Base-by-base conservation (phyloP, 192 early-diverging fungal genomes). In the Allomyces macrogynus region DNA sequence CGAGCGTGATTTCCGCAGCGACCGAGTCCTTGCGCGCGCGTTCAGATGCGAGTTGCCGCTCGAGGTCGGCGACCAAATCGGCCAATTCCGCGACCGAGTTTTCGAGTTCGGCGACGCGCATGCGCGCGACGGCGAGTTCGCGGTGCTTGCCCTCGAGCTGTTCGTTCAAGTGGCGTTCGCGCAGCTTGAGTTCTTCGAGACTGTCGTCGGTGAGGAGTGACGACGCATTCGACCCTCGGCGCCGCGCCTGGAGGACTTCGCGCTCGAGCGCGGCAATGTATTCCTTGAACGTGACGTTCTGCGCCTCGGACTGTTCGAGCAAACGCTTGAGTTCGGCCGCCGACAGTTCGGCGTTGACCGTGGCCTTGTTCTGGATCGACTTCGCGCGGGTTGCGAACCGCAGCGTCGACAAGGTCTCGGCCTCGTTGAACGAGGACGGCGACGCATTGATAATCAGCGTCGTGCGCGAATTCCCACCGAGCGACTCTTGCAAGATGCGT, bases 291-390 rank as follows among this genome's bases (percentile, higher is more conserved):
- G 84, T 79, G 18, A 88, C 75, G 24, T 87, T 78, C 67, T 95
- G 88, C 2, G 78, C 72, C 66, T 94, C 93, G 57, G 87, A 81
- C 72, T 87, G 88, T 75, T 94, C 97, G 68, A 99, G 81, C 65
- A 96, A 74, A 3, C 77, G 78, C 79, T 99, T 99, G 74, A 99
- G 88, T 73, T 99, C 96, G 14, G 86, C 84, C 5, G 92, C 85
- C 62, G 85, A 88, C 61, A 96, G 83, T 74, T 99, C 96, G 64
- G 90, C 87, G 74, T 99, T 99, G 72, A 99, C 84, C 80, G 91
- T 95, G 73, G 96, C 94, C 82, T 97, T 97, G 84, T 99, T 99
- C 86, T 95, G 95, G 77, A 99, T 99, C 66, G 88, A 87, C 80
- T 99, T 99, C 63, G 96, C 96, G 69, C 93, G 83, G 80, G 91